phyloP scores from a whole-genome alignment of 192 early-diverging fungal genomes.

The Coemansia sp. region DNA sequence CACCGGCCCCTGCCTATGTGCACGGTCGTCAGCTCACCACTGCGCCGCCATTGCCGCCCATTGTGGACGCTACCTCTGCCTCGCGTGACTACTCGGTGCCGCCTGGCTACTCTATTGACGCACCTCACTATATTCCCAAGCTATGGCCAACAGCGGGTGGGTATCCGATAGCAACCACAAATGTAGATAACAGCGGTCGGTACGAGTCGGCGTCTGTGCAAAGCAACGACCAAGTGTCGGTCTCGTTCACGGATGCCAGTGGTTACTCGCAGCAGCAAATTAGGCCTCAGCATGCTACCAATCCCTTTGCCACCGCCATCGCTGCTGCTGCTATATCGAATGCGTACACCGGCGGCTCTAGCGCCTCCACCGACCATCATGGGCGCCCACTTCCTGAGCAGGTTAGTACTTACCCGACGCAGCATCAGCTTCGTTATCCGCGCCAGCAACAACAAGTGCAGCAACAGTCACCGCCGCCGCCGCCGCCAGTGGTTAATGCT shows the following conservation, averaged over 20 bases:
- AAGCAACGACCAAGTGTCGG: constrained; percentile 51
- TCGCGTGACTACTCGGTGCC: constrained; percentile 11
- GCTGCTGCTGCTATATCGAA: constrained; percentile 10
- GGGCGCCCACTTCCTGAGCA: constrained; percentile 12
- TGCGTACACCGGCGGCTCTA: constrained; percentile 9
- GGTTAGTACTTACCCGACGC: constrained; percentile 3
- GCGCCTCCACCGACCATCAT: constrained; percentile 17
- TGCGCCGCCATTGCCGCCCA: constrained; percentile 10
- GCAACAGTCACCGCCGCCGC: constrained; percentile 18
- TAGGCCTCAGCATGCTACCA: constrained; percentile 14
- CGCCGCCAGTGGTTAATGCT: constrained; percentile 25
- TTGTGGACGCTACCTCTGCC: constrained; percentile 1
- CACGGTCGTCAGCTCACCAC: constrained; percentile 8
- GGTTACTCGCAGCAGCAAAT: constrained; percentile 42
- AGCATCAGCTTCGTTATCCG: background rate
- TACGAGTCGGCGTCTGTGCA: constrained; percentile 34
- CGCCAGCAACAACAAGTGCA: constrained; percentile 5
- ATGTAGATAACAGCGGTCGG: constrained; percentile 18
- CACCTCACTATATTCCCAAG: constrained; percentile 4
- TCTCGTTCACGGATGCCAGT: constrained; percentile 43
- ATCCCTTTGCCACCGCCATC: constrained; percentile 2
- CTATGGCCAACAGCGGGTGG: constrained; percentile 13
- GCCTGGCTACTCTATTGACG: constrained; percentile 3
- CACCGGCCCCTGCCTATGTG: constrained; percentile 1
- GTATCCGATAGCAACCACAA: constrained; percentile 21